These are phyloP conservation scores for Eucalyptus paniculata DNA, from an alignment of 345 rosid genomes.

Conservation along the genomic window DNA sequence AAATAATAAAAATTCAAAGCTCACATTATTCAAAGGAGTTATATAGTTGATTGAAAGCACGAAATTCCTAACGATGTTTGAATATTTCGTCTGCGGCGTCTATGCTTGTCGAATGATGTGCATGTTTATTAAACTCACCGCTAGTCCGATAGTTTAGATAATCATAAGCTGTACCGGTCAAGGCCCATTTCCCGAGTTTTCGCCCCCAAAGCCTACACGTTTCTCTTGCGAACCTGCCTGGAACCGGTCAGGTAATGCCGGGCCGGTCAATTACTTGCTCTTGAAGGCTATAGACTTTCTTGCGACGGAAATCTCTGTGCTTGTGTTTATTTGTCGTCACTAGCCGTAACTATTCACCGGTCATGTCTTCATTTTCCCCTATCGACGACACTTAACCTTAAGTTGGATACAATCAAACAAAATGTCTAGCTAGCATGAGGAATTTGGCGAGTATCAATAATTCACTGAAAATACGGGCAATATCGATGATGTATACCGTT, in stretches of 20 bases:
- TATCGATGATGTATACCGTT: neutral
- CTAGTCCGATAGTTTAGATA: neutral
- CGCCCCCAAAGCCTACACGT: neutral
- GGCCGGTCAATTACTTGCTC: neutral
- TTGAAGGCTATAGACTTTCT: neutral
- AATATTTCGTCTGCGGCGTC: neutral
- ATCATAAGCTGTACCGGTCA: neutral
- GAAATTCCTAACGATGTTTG: neutral
- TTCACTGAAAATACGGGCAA: neutral
- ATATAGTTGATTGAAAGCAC: neutral
- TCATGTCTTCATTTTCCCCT: neutral
- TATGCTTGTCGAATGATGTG: neutral
- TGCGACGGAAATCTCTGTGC: neutral
- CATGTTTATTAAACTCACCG: neutral
- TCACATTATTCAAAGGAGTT: neutral
- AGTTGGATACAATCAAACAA: neutral
- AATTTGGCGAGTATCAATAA: neutral
- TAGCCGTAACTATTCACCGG: neutral
- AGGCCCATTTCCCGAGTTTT: neutral
- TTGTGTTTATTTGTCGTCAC: neutral
- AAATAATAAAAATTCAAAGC: neutral
- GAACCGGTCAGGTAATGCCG: neutral
- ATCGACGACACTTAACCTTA: neutral
- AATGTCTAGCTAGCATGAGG: neutral
- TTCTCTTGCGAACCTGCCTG: neutral